Conservation (phyloP, 768 basidiomycete species). For the Neoboletus magnificus region DNA sequence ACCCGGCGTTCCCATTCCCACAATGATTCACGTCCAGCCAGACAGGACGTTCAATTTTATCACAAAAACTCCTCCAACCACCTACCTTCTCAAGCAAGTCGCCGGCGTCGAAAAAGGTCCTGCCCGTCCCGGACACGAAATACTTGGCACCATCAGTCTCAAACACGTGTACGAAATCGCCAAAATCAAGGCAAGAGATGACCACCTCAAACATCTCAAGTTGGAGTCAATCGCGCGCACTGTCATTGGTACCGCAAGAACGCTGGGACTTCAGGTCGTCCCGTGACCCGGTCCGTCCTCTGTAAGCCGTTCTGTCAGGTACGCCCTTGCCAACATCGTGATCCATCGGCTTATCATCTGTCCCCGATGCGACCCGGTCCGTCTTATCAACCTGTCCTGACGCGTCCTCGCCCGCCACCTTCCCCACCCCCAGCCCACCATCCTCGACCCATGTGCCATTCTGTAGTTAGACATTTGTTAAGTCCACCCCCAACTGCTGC, state of each 20-base stretch:
- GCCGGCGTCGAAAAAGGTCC: conserved; percentile 90
- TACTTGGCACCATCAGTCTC: conserved; percentile 78
- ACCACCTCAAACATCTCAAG: conserved; percentile 80
- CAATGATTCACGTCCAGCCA: conserved; percentile 89
- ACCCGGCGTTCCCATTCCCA: conserved; percentile 84
- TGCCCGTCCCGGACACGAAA: conserved; percentile 75
- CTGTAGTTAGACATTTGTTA: conserved; percentile 28
- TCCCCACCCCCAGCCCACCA: conserved; percentile 12
- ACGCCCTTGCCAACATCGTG: conserved; percentile 21
- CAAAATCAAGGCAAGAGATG: conserved; percentile 91
- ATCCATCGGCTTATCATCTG: conserved; percentile 23
- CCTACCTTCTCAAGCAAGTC: conserved; percentile 88
- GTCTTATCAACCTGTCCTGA: conserved; percentile 28
- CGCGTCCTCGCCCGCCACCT: conserved; percentile 6
- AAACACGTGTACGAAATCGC: conserved; percentile 99
- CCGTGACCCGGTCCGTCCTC: conserved; percentile 48
- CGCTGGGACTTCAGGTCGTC: conserved; percentile 86
- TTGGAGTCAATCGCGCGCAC: conserved; percentile 87
- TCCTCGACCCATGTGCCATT: conserved; percentile 12
- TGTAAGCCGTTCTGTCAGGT: conserved; percentile 20
- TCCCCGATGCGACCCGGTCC: conserved; percentile 3
- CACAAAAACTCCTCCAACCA: conserved; percentile 86
- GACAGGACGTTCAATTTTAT: conserved; percentile 94
- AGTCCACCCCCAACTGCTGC: conserved; percentile 16
- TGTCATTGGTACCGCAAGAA: conserved; percentile 84